These are phyloP conservation scores for Prunus dulcis DNA, from an alignment of 306 rosid genomes.

Conservation along the genomic window DNA sequence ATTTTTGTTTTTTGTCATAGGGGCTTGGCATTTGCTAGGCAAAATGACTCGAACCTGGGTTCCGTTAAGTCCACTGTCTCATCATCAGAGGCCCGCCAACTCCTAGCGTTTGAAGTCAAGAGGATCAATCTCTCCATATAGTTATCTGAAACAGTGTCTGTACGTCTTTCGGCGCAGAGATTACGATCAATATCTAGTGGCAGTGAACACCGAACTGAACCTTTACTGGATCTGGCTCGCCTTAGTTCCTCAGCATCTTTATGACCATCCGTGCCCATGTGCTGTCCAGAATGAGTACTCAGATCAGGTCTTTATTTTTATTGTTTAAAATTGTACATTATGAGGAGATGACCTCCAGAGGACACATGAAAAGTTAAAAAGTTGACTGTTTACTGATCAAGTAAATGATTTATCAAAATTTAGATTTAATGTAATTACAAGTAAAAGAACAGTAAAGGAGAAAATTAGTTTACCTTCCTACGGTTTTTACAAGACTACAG, in stretches of 20 bases:
- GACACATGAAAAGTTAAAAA: slow-evolving; percentile 4
- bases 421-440: not conserved
- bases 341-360: slow-evolving; percentile 28
- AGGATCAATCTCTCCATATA: slow-evolving; percentile 46
- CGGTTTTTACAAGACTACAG: not conserved
- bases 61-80: slow-evolving; percentile 78
- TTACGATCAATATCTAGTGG: slow-evolving; percentile 40
- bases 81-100: slow-evolving; percentile 49
- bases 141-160: slow-evolving; percentile 41
- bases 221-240: slow-evolving; percentile 41
- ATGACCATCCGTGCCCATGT: slow-evolving; percentile 26
- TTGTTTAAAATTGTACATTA: slow-evolving; percentile 22
- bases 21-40: slow-evolving; percentile 35
- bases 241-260: slow-evolving; percentile 45
- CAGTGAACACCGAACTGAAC: slow-evolving; percentile 30
- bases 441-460: not conserved
- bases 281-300: slow-evolving; percentile 26
- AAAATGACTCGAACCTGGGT: slow-evolving; percentile 84
- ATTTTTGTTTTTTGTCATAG: slow-evolving; percentile 9
- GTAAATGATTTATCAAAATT: not conserved
- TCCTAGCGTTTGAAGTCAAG: slow-evolving; percentile 49
- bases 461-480: not conserved
- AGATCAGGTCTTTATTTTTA: slow-evolving; percentile 13
- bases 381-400: not conserved
- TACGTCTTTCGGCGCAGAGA: slow-evolving; percentile 26